Evolutionary conservation across 805 yeast species (phyloP), one percentile per base, ranked within the genome.

Genomic region (Tetrapisispora arboricola): DNA sequence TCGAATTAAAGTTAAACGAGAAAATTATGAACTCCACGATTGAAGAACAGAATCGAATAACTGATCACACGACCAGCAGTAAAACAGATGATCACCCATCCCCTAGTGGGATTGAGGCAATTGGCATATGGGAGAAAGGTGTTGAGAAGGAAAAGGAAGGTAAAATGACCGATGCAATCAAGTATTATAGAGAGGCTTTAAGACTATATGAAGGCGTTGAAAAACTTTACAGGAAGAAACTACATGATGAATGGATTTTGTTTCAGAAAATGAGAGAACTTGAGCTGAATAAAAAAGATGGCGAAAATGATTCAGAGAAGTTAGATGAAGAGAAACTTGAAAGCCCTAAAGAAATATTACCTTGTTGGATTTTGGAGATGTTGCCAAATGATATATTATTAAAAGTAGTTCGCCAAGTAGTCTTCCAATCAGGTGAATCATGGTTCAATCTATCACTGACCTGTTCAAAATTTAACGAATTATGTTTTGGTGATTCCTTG

Each of bases 121-220:
- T 85, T 32, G 68, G 66, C 39, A 62, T 74, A 18, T 86, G 84
- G 65, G 86, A 81, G 49, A 59, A 68, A 38, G 96, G 86, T 3
- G 74, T 79, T 0, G 75, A 71, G 36, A 79, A 79, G 53, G 96
- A 87, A 60, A 65, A 72, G 26, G 72, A 68, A 38, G 95, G 95
- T 0, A 66, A 76, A 45, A 70, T 86, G 75, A 71, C 84, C n/a
- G 95, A 86, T 52, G 95, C 95, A 1, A 76, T 84, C 21, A 73
- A 67, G 37, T 71, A 64, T 48, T 87, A 87, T 60, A 66, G 94
- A 46, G 68, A 71, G 46, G 95, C 96, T 2, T 72, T 78, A 57
- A 76, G 72, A 40, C 30, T 61, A 5, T 55, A 72, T 47, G 66
- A 61, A 12, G 70, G 70, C 42, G 87, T 87, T 5, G 95, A 87